A percentile compares a stretch with the other conserved stretches of the same genome.
These are phyloP conservation scores for Madurella mycetomatis DNA, from an alignment of 2,329 filamentous ascomycete species.

Conservation along the genomic window DNA sequence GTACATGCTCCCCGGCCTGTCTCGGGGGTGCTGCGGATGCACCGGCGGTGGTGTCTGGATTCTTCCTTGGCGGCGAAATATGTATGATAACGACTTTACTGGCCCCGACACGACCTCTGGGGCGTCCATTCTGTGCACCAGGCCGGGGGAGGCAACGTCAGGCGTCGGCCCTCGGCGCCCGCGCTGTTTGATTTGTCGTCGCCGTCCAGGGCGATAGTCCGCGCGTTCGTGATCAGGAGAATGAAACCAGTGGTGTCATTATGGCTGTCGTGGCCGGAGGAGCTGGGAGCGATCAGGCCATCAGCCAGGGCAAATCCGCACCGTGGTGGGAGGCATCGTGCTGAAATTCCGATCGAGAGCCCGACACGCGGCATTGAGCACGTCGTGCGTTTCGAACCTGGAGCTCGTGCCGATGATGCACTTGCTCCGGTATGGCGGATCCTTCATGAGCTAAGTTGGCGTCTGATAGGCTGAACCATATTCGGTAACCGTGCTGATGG, in stretches of 20 bases:
- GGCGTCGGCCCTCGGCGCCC: background rate
- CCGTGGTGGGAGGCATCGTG: background rate
- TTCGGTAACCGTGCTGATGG: background rate
- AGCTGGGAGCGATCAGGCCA: no score
- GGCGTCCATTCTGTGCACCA: slow-evolving; percentile 6
- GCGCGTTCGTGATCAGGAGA: no score
- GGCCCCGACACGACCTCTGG: slow-evolving; percentile 12
- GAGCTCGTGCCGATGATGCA: background rate
- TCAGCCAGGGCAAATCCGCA: no score
- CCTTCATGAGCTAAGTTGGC: background rate
- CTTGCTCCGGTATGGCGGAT: background rate
- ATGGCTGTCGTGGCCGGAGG: no score
- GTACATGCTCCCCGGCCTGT: slow-evolving; percentile 1
- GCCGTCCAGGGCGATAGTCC: no score
- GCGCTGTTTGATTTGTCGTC: no score
- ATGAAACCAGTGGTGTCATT: no score
- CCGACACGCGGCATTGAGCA: no score
- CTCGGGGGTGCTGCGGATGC: slow-evolving; percentile 4
- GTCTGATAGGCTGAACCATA: background rate
- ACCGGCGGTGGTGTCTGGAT: slow-evolving; percentile 12
- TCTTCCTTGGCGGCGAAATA: slow-evolving; percentile 8
- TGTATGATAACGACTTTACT: slow-evolving; percentile 10
- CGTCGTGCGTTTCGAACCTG: background rate
- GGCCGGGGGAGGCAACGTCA: slow-evolving; percentile 2
- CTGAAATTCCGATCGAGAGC: background rate